phyloP scores from a whole-genome alignment of 345 rosid genomes.

The Eucalyptus sp. region DNA sequence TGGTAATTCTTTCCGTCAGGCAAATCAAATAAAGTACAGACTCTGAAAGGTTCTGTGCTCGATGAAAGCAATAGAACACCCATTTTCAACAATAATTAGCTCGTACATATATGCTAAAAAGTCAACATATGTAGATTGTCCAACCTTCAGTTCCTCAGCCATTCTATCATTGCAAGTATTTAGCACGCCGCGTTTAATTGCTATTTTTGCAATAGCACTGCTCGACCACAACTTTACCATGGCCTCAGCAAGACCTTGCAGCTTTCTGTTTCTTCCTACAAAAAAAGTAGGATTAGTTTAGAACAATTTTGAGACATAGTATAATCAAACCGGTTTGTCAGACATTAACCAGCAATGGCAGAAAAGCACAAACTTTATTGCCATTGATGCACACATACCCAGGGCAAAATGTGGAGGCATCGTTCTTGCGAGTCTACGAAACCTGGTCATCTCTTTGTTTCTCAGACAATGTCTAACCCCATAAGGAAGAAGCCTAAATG shows the following conservation, averaged over 20 bases:
- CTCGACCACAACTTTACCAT: slow-evolving; percentile 82
- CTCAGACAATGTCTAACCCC: slow-evolving; percentile 49
- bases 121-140: neutral
- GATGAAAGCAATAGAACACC: neutral
- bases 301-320: neutral
- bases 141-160: slow-evolving; percentile 91
- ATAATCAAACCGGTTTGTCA: neutral
- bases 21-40: neutral
- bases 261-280: slow-evolving; percentile 72
- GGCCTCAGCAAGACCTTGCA: slow-evolving; percentile 84
- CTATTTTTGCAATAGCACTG: slow-evolving; percentile 82
- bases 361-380: neutral
- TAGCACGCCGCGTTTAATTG: slow-evolving; percentile 76
- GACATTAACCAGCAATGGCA: neutral
- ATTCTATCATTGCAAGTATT: slow-evolving; percentile 84
- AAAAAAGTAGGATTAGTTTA: neutral
- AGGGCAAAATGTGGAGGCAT: slow-evolving; percentile 85
- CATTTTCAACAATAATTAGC: neutral
- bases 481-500: slow-evolving; percentile 66
- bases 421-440: slow-evolving; percentile 62
- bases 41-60: neutral
- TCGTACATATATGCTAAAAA: neutral
- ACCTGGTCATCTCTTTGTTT: slow-evolving; percentile 45
- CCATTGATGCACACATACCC: slow-evolving; percentile 23
- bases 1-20: neutral